Evolutionary conservation across 1,284 basidiomycete genomes (phyloP), one percentile per base, ranked within the genome.

Genomic region (Leccinum pallidistipes): DNA sequence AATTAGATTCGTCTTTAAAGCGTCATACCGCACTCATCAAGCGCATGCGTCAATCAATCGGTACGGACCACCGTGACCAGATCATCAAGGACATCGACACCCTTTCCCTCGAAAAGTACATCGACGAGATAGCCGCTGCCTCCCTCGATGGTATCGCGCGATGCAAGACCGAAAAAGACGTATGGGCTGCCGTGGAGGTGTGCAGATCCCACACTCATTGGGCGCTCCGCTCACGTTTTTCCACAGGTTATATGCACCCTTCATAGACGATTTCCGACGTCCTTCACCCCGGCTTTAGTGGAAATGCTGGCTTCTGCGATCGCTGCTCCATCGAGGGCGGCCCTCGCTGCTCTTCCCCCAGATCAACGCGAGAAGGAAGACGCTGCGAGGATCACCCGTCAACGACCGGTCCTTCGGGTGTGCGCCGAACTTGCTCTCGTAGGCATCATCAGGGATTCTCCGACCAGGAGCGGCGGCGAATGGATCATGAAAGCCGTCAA

Each of bases 281-380:
- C 81, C 1, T 98, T 97, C 74, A 90, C 94, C 1, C 87, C 88
- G 1, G 82, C 84, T 0, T 78, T 98, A 27, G 77, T 93, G 1
- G 77, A 85, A 8, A 78, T 84, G 12, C 80, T 99, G 2, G 76
- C 87, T 18, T 73, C 83, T 2, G 83, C 90, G 8, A 83, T 99
- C 27, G 81, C 84, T 6, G 80, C 90, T 5, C 85, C 91, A 0
- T 79, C 84, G 34, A 82, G 85, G 50, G 75, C 84, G 18, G 75
- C 86, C 8, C 74, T 93, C 57, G 78, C 85, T n/a, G 79, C 82
- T 14, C 72, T 91, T 40, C 77, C 86, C 14, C 76, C 81, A 1
- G 95, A 97, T 67, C 93, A 98, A 71, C 86, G 89, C 58, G 97
- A 99, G 73, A 97, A 95, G 76, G 97, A 99, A 63, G 97, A 99